These are phyloP conservation scores for Allomyces arbusculus DNA, from an alignment of 192 early-diverging fungal species.

Conservation along the genomic window DNA sequence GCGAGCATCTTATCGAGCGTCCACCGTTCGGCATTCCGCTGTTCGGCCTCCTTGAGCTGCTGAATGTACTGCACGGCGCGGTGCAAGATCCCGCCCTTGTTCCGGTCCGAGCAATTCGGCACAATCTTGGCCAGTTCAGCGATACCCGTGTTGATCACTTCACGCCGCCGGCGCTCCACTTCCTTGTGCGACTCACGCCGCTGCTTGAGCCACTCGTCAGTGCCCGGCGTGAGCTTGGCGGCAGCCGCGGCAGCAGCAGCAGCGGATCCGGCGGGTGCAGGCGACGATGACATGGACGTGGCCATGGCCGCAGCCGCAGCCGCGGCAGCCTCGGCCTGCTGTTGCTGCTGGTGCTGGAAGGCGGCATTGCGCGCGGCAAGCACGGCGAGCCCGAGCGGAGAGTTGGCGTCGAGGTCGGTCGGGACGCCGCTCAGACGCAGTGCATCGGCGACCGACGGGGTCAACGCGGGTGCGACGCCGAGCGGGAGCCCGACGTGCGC, in stretches of 20 bases:
- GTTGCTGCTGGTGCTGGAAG: too few species aligned
- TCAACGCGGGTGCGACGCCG: too few species aligned
- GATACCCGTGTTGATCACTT: conserved; percentile 83
- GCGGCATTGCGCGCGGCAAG: too few species aligned
- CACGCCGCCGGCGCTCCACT: conserved; percentile 78
- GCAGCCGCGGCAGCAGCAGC: neutral
- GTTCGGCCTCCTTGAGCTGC: conserved; percentile 8
- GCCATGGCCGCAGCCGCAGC: too few species aligned
- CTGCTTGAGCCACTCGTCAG: conserved; percentile 59
- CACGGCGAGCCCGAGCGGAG: too few species aligned
- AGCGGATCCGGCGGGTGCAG: too few species aligned
- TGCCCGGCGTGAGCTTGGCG: conserved; percentile 29
- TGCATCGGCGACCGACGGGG: too few species aligned
- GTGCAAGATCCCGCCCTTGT: conserved; percentile 9
- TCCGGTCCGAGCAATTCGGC: conserved; percentile 57
- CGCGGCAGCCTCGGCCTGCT: too few species aligned
- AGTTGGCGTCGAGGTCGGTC: too few species aligned
- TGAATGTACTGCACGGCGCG: neutral
- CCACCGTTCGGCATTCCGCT: neutral
- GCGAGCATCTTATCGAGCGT: neutral
- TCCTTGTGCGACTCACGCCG: conserved; percentile 84
- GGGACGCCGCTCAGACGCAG: too few species aligned
- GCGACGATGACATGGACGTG: too few species aligned
- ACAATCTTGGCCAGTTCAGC: conserved; percentile 64
- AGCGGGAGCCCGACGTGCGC: too few species aligned